phyloP scores from a whole-genome alignment of 768 basidiomycete genomes.

The Pleurotus citrinopileatus region DNA sequence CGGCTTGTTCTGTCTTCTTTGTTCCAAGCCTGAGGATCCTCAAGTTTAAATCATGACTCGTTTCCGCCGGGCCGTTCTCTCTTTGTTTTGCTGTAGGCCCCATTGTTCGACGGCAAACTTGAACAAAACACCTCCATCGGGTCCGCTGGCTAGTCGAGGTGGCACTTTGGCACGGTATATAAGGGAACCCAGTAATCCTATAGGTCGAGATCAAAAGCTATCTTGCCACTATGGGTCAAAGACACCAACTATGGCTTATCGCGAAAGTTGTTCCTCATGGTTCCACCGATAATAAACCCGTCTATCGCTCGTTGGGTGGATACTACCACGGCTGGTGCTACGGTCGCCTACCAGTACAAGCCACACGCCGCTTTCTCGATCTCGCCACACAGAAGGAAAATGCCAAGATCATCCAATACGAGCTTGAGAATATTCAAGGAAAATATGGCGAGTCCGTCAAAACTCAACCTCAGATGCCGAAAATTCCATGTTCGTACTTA shows the following conservation, averaged over 20 bases:
- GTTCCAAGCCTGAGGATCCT: too few species aligned
- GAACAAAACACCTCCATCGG: too few species aligned
- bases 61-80: too few species aligned
- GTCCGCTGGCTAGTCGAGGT: too few species aligned
- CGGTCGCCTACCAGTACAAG: slow-evolving; percentile 28
- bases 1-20: too few species aligned
- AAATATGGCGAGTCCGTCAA: slow-evolving; percentile 21
- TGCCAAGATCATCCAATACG: slow-evolving; percentile 27
- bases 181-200: too few species aligned
- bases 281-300: slow-evolving; percentile 13
- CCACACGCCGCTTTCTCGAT: slow-evolving; percentile 28
- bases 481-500: slow-evolving; percentile 30
- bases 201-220: too few species aligned
- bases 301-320: slow-evolving; percentile 39
- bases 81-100: too few species aligned
- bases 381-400: slow-evolving; percentile 33
- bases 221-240: slow-evolving; percentile 35
- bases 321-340: slow-evolving; percentile 40
- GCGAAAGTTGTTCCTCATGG: slow-evolving; percentile 27
- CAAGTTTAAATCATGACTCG: too few species aligned
- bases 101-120: too few species aligned
- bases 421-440: slow-evolving; percentile 25
- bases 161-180: too few species aligned
- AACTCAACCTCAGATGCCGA: slow-evolving; percentile 14
- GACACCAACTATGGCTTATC: slow-evolving; percentile 39